phyloP scores from a whole-genome alignment of 1,139 yeast genomes.

The Geotrichum phurueaensis region DNA sequence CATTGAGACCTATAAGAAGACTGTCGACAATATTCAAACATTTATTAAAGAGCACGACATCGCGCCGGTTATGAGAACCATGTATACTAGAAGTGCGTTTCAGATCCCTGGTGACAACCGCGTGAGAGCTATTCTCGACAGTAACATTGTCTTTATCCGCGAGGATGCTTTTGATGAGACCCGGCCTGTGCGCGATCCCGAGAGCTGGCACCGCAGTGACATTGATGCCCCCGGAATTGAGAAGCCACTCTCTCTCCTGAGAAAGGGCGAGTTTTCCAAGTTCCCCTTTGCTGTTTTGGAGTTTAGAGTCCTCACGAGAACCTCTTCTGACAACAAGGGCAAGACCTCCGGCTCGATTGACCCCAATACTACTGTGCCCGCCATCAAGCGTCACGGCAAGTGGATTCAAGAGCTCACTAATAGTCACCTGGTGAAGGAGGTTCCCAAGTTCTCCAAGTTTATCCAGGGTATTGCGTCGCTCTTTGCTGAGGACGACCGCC shows the following conservation, averaged over 20 bases:
- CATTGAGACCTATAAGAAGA: constrained; percentile 48
- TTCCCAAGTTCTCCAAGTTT: constrained; percentile 84
- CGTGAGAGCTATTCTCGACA: constrained; percentile 82
- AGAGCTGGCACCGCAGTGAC: constrained; percentile 86
- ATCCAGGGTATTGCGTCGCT: constrained; percentile 86
- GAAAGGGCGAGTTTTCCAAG: constrained; percentile 79
- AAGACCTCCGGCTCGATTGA: constrained; percentile 17
- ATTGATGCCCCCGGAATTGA: constrained; percentile 65
- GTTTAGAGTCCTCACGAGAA: constrained; percentile 49
- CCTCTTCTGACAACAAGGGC: constrained; percentile 15
- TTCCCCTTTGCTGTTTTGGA: constrained; percentile 94
- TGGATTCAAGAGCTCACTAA: constrained; percentile 88
- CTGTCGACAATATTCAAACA: constrained; percentile 54
- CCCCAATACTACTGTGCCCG: constrained; percentile 26
- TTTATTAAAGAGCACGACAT: constrained; percentile 62
- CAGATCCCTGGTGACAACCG: constrained; percentile 97
- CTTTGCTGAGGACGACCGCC: constrained; percentile 82
- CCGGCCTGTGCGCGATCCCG: constrained; percentile 85
- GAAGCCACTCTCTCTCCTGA: constrained; percentile 63
- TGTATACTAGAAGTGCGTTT: constrained; percentile 89
- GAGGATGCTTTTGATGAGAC: constrained; percentile 83
- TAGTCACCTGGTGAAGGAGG: constrained; percentile 80
- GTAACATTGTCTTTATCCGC: constrained; percentile 78
- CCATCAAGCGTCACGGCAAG: constrained; percentile 45
- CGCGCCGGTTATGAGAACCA: constrained; percentile 81